Conservation (phyloP, 345 rosid species). For the Orychophragmus violaceus region DNA sequence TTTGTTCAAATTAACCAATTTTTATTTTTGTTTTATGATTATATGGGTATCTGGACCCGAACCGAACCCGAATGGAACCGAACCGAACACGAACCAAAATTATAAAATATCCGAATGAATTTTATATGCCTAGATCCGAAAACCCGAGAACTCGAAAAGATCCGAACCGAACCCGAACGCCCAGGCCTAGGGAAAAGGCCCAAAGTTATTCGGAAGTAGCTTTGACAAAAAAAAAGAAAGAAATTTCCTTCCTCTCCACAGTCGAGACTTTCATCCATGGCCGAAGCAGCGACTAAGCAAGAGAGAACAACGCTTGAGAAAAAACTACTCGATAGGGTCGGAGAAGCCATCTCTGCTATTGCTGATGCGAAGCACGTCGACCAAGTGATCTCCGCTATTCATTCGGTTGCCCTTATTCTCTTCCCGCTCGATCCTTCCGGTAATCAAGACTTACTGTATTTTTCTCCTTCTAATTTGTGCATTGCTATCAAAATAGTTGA, state of each 20-base stretch:
- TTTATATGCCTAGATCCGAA: too few species aligned
- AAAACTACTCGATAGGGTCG: slow-evolving; percentile 43
- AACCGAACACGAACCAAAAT: too few species aligned
- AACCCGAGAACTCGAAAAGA: too few species aligned
- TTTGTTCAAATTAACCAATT: too few species aligned
- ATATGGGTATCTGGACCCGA: too few species aligned
- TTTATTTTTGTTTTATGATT: too few species aligned
- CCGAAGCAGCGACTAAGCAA: slow-evolving; percentile 15
- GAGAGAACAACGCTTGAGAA: slow-evolving; percentile 23
- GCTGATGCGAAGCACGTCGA: slow-evolving; percentile 63
- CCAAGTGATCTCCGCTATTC: slow-evolving; percentile 64
- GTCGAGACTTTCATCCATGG: too few species aligned
- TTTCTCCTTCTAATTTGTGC: not conserved
- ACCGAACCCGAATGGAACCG: too few species aligned
- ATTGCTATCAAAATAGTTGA: not conserved
- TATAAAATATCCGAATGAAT: too few species aligned
- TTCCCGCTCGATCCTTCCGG: slow-evolving; percentile 71
- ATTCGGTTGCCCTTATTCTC: slow-evolving; percentile 67
- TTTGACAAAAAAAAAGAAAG: too few species aligned
- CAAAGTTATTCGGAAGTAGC: not conserved
- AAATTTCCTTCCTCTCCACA: too few species aligned
- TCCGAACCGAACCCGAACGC: too few species aligned
- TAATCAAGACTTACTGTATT: not conserved
- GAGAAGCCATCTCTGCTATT: slow-evolving; percentile 49
- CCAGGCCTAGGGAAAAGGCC: not conserved